phyloP scores from a whole-genome alignment of 768 basidiomycete species.

The Lyophyllum shimeji region DNA sequence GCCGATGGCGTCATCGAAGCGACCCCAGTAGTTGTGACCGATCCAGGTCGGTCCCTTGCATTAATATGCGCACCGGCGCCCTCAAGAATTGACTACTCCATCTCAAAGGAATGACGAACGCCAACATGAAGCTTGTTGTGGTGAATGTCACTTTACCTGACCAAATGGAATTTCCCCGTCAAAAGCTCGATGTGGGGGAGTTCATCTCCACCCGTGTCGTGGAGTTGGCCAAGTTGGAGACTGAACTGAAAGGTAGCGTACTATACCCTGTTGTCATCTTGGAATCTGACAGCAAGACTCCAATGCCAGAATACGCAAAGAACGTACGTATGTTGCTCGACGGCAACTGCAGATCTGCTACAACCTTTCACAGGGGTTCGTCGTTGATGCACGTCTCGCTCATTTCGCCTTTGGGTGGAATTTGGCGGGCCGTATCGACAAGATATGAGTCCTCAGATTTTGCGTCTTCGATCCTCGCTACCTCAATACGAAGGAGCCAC shows the following conservation, averaged over 20 bases:
- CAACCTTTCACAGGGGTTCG: constrained; percentile 45
- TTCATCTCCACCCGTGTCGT: constrained; percentile 75
- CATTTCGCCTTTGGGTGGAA: constrained; percentile 74
- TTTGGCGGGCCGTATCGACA: constrained; percentile 40
- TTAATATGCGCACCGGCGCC: neutral
- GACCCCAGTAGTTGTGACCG: constrained; percentile 60
- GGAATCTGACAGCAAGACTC: neutral
- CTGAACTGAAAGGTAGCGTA: constrained; percentile 62
- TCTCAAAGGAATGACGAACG: constrained; percentile 81
- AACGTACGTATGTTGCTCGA: constrained; percentile 40
- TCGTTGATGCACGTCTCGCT: constrained; percentile 76
- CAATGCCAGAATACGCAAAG: constrained; percentile 49
- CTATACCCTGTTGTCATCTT: neutral
- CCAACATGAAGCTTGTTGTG: constrained; percentile 87
- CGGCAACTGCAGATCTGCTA: neutral
- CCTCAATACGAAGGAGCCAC: no score
- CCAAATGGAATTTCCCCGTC: constrained; percentile 63
- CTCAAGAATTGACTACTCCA: constrained; percentile 6
- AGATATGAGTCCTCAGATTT: neutral
- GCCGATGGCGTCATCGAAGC: constrained; percentile 62
- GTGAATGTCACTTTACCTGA: constrained; percentile 69
- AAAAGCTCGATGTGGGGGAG: constrained; percentile 85
- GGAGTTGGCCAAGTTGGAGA: constrained; percentile 60
- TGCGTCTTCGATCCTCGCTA: neutral
- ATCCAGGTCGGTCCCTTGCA: constrained; percentile 56